phyloP scores from a whole-genome alignment of 805 yeast genomes.

The Candida rishiriensis region DNA sequence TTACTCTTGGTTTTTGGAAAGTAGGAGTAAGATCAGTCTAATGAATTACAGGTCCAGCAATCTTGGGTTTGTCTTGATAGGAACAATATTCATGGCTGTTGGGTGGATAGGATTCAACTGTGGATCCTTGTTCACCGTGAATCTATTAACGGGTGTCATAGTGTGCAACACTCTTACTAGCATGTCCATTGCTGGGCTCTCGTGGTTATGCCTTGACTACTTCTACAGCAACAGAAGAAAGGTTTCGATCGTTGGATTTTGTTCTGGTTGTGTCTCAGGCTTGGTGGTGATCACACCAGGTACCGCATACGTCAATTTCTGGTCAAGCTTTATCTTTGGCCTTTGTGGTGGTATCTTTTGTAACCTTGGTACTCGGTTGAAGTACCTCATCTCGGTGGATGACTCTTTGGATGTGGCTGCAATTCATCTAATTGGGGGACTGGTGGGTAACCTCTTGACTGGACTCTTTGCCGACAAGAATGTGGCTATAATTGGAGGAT shows the following conservation, averaged over 20 bases:
- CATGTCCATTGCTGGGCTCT: conserved; percentile 75
- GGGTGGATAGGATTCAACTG: conserved; percentile 95
- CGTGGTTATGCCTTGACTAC: conserved; percentile 83
- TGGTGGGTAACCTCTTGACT: conserved; percentile 74
- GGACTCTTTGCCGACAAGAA: conserved; percentile 76
- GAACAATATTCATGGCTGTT: conserved; percentile 76
- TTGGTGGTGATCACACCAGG: conserved; percentile 94
- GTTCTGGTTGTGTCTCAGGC: conserved; percentile 90
- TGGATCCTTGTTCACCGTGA: conserved; percentile 75
- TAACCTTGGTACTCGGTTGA: conserved; percentile 79
- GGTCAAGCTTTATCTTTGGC: conserved; percentile 82
- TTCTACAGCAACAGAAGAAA: conserved; percentile 52
- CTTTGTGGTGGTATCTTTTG: conserved; percentile 70
- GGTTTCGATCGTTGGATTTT: conserved; percentile 86
- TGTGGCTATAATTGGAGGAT: conserved; percentile 70
- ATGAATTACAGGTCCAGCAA: conserved; percentile 84
- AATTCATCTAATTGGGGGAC: conserved; percentile 92
- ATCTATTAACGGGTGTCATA: conserved; percentile 71
- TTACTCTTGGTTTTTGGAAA: conserved; percentile 67
- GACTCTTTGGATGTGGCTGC: conserved; percentile 88
- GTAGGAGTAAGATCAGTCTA: conserved; percentile 58
- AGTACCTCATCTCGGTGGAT: conserved; percentile 70
- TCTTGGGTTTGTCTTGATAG: conserved; percentile 75
- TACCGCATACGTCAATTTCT: conserved; percentile 77
- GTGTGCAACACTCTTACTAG: conserved; percentile 78